Percentiles rank a stretch among this genome's conserved stretches.
These are phyloP conservation scores for Mycena vitilis DNA, from an alignment of 768 basidiomycete genomes.

Conservation along the genomic window DNA sequence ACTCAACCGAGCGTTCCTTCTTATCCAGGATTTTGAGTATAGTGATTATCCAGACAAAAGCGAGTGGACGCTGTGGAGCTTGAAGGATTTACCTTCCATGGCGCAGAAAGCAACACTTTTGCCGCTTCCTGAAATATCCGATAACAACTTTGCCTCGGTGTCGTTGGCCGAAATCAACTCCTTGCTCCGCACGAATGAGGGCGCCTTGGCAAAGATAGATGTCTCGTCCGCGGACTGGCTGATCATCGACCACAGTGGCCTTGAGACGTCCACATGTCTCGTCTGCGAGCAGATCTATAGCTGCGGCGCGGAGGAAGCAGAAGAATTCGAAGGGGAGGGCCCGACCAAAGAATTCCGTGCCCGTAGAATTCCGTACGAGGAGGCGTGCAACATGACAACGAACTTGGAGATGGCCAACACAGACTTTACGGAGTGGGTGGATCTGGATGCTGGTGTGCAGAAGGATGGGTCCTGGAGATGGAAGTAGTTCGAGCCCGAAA, in stretches of 20 bases:
- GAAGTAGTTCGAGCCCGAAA: constrained; percentile 2
- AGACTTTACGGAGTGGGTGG: constrained; percentile 18
- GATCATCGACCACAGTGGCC: constrained; percentile 24
- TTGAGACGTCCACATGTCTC: constrained; percentile 29
- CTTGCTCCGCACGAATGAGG: constrained; percentile 17
- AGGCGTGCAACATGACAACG: constrained; percentile 4
- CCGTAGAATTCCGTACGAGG: constrained; percentile 16
- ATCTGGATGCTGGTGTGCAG: constrained; percentile 15
- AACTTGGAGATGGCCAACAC: constrained; percentile 21
- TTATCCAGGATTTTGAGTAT: constrained; percentile 23
- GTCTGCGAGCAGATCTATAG: constrained; percentile 24
- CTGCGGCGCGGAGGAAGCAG: neutral
- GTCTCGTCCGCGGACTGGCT: constrained; percentile 14
- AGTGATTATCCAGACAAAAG: neutral
- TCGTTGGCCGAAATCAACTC: constrained; percentile 17
- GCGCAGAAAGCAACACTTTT: neutral
- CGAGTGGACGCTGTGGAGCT: constrained; percentile 4
- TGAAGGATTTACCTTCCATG: neutral
- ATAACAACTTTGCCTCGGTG: constrained; percentile 19
- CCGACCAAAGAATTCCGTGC: constrained; percentile 9
- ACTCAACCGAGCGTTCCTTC: constrained; percentile 25
- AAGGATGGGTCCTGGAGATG: constrained; percentile 24
- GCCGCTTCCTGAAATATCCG: neutral
- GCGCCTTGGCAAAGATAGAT: neutral
- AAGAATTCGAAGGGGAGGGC: neutral